A percentile compares a stretch with the other conserved stretches of the same genome.
Conservation (phyloP, 176 grass and related monocot genomes). For the Luzula sylvatica region DNA sequence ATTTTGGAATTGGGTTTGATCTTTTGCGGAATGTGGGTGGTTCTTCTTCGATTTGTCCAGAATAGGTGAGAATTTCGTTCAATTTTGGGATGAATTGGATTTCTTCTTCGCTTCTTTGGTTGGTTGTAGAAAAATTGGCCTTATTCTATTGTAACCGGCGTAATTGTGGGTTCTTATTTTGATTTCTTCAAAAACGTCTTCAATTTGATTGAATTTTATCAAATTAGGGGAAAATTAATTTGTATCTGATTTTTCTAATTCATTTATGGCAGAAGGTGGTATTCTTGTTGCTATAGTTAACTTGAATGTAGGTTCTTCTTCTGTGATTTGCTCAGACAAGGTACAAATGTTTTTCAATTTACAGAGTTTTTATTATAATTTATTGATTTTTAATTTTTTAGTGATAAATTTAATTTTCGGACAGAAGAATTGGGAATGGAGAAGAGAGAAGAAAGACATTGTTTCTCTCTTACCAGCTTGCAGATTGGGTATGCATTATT, state of each 20-base stretch:
- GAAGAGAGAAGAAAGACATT: slow-evolving; percentile 15
- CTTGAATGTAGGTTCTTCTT: too few relatives aligned
- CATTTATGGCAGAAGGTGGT: too few relatives aligned
- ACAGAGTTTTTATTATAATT: background rate
- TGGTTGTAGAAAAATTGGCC: too few relatives aligned
- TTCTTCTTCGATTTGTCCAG: background rate
- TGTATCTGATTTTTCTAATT: too few relatives aligned
- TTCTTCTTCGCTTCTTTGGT: too few relatives aligned
- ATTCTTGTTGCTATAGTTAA: too few relatives aligned
- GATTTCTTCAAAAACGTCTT: too few relatives aligned
- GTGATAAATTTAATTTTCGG: background rate
- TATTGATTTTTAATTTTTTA: slow-evolving; percentile 10
- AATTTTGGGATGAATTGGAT: background rate
- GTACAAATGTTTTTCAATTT: background rate
- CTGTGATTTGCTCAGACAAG: background rate
- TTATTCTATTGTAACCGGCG: too few relatives aligned
- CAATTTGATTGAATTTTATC: too few relatives aligned
- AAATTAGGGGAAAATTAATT: too few relatives aligned
- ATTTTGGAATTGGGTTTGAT: slow-evolving; percentile 12
- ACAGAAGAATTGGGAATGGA: slow-evolving; percentile 26
- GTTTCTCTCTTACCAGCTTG: slow-evolving; percentile 43
- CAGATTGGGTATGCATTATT: slow-evolving; percentile 38
- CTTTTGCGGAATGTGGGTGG: background rate
- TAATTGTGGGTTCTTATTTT: too few relatives aligned
- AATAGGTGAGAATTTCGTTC: slow-evolving; percentile 4